These are phyloP conservation scores for Umbelopsis sp. DNA, from an alignment of 192 early-diverging fungal genomes.

Conservation along the genomic window DNA sequence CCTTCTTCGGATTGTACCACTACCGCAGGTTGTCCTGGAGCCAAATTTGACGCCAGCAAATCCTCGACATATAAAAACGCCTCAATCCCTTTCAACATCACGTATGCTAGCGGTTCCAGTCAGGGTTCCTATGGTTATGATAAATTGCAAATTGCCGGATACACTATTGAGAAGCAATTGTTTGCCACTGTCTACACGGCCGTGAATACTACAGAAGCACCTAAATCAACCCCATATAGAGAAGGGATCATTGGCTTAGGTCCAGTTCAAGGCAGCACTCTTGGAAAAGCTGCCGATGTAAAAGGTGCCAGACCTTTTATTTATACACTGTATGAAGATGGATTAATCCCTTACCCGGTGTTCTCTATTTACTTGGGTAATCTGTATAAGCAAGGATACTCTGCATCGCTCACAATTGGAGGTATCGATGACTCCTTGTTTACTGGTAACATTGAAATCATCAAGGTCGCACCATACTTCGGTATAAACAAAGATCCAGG, in stretches of 20 bases:
- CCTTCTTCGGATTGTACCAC: conserved; percentile 25
- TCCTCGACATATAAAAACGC: conserved; percentile 23
- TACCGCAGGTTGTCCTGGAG: conserved; percentile 15
- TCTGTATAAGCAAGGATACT: neutral
- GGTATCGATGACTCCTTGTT: neutral
- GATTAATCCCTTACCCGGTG: neutral
- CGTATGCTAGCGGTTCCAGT: conserved; percentile 24
- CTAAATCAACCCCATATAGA: neutral
- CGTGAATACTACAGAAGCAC: neutral
- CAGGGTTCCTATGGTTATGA: neutral
- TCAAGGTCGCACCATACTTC: neutral
- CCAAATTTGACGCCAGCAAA: conserved; percentile 2
- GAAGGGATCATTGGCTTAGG: conserved; percentile 3
- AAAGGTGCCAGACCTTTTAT: neutral
- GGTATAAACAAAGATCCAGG: neutral
- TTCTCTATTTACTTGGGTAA: neutral
- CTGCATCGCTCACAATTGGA: neutral
- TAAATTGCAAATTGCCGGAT: neutral
- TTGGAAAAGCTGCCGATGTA: neutral
- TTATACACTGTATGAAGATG: neutral
- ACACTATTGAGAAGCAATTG: neutral
- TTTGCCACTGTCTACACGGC: neutral
- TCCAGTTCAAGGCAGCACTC: neutral
- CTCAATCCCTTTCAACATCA: conserved; percentile 12
- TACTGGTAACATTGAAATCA: neutral